Evolutionary conservation across 2,329 filamentous ascomycete genomes (phyloP).

Genomic region (Pseudogymnoascus verrucosus): DNA sequence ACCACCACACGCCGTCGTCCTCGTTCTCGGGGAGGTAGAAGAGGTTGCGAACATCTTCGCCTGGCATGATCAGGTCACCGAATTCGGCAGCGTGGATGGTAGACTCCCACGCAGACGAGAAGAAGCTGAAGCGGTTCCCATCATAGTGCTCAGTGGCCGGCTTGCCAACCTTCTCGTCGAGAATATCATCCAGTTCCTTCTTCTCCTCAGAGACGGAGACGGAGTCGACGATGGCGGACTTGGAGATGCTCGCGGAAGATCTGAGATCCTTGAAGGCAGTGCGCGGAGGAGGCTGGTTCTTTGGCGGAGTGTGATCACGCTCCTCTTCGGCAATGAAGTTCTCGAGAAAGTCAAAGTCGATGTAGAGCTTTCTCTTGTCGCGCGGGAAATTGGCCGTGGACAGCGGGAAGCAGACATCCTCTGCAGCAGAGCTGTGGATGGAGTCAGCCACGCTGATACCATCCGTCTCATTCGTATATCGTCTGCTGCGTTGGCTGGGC

Average conservation of each 20-base stretch:
- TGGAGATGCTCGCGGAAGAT: constrained; percentile 17
- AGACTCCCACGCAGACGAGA: constrained; percentile 88
- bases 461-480: constrained; percentile 55
- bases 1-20: constrained; percentile 88
- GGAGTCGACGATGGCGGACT: constrained; percentile 30
- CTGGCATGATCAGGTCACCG: constrained; percentile 79
- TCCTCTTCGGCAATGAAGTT: constrained; percentile 68
- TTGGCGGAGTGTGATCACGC: constrained; percentile 32
- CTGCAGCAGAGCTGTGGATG: constrained; percentile 62
- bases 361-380: constrained; percentile 72
- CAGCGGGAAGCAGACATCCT: constrained; percentile 81
- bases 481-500: constrained; percentile 43
- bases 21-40: constrained; percentile 60
- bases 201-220: constrained; percentile 47
- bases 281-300: constrained; percentile 24
- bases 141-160: constrained; percentile 40
- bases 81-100: constrained; percentile 88
- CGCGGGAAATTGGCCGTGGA: constrained; percentile 55
- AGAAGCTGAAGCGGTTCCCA: constrained; percentile 86
- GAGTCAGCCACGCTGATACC: constrained; percentile 52
- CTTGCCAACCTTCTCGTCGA: constrained; percentile 27
- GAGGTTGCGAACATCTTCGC: constrained; percentile 80
- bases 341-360: constrained; percentile 90
- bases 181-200: constrained; percentile 19
- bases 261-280: constrained; percentile 26